Percentiles rank a stretch among this genome's conserved stretches.
Conservation (phyloP, 2,329 filamentous ascomycete genomes). For the Tricladium varicosporioides region DNA sequence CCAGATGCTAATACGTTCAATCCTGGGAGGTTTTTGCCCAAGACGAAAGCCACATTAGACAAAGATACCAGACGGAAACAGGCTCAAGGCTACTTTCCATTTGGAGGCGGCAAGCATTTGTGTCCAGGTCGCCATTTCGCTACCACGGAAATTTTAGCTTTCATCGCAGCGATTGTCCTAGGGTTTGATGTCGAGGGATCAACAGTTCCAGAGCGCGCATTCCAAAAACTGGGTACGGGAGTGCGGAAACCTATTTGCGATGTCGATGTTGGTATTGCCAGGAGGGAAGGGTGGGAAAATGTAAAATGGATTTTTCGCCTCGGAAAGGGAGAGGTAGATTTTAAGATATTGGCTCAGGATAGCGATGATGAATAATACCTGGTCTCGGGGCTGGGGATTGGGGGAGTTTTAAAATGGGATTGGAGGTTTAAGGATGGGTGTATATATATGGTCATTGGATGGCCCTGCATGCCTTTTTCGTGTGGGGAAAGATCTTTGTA, state of each 20-base stretch:
- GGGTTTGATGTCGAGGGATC: constrained; percentile 27
- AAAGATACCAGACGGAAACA: constrained; percentile 20
- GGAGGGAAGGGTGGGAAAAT: constrained; percentile 23
- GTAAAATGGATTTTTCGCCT: constrained; percentile 27
- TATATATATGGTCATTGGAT: not conserved
- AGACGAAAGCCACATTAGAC: constrained; percentile 16
- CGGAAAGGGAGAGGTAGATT: constrained; percentile 12
- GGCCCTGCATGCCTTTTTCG: too few relatives aligned
- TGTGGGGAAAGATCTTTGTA: too few relatives aligned
- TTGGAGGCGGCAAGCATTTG: constrained; percentile 41
- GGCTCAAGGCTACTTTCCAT: constrained; percentile 37
- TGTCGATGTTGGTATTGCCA: constrained; percentile 19
- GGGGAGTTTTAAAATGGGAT: not conserved
- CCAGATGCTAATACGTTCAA: constrained; percentile 41
- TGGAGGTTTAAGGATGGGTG: not conserved
- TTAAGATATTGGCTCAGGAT: constrained; percentile 9
- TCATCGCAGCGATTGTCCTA: constrained; percentile 34
- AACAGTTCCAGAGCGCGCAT: constrained; percentile 17
- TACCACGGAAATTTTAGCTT: constrained; percentile 38
- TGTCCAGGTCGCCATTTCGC: constrained; percentile 42
- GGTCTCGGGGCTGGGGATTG: not conserved
- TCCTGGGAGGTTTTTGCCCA: constrained; percentile 39
- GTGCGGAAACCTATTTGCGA: constrained; percentile 28
- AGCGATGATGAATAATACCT: not conserved
- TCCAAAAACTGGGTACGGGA: constrained; percentile 25